Evolutionary conservation across 2,329 filamentous ascomycete species (phyloP), one percentile per base, ranked within the genome.

Genomic region (Trichoderma sp.): DNA sequence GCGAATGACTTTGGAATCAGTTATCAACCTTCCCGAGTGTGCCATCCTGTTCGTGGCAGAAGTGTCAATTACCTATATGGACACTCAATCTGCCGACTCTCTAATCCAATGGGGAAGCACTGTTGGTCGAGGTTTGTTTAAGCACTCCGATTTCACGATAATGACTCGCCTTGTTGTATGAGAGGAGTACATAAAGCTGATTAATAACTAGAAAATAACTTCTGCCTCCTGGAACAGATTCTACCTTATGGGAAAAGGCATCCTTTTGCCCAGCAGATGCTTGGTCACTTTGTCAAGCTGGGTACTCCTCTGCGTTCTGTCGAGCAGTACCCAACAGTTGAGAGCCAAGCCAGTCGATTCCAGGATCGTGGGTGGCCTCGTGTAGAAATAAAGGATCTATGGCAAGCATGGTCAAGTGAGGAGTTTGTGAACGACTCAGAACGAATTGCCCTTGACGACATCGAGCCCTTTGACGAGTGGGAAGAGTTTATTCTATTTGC

Each of bases 401-500:
- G 95, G 93, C 88, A 94, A 70, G 84, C 94, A 1, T 98, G 95
- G 95, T 89, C 87, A 12, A 89, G 92, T 74, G 84, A 89, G 15
- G 78, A 82, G 3, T 95, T 95, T 79, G 81, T 97, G 23, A 85
- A 84, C 6, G 77, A 85, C 1, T 81, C 85, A 1, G 86, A 93
- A 73, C 87, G 93, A 74, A 82, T 79, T 43, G 82, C 82, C 12
- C 82, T 98, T 15, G 91, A 97, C 75, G 78, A 82, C 1, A 81
- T 94, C 17, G 95, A 98, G 77, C 90, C 92, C 1, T 98, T 98
- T 78, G 95, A 98, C 79, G 95, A 98, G 81, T 97, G 94, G 94
- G 95, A 98, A 80, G 95, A 98, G 77, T 94, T 98, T 78, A 90
- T 92, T 3, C 84, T 97, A 1, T 97, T 97, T 79, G 90, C 88